These are phyloP conservation scores for Suillus paluster DNA, from an alignment of 768 basidiomycete species.

Conservation along the genomic window DNA sequence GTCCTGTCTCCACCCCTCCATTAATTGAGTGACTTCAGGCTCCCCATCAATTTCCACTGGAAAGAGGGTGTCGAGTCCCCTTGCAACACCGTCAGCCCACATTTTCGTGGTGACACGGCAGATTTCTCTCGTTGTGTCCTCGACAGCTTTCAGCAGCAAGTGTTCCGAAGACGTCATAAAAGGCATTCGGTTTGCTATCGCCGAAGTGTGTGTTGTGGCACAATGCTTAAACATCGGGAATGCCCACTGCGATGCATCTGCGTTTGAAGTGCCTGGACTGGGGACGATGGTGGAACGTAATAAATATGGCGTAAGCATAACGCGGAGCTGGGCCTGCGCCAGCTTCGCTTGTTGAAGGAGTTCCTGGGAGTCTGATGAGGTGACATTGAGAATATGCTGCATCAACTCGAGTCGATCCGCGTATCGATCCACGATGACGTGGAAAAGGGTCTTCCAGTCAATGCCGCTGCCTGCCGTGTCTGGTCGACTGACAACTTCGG, in stretches of 20 bases:
- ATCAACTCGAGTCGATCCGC: slow-evolving; percentile 34
- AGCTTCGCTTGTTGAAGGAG: slow-evolving; percentile 15
- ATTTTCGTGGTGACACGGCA: slow-evolving; percentile 22
- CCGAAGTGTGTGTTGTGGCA: slow-evolving; percentile 14
- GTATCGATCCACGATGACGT: slow-evolving; percentile 35
- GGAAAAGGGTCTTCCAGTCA: slow-evolving; percentile 39
- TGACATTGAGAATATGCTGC: slow-evolving; percentile 23
- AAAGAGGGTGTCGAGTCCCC: slow-evolving; percentile 14
- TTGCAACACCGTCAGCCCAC: slow-evolving; percentile 21
- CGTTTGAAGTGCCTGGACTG: not conserved
- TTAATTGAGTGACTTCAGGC: slow-evolving; percentile 4
- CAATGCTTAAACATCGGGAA: slow-evolving; percentile 13
- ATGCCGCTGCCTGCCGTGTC: slow-evolving; percentile 27
- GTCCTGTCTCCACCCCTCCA: slow-evolving; percentile 13
- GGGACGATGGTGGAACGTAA: slow-evolving; percentile 13
- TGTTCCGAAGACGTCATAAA: slow-evolving; percentile 16
- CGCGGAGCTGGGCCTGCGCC: slow-evolving; percentile 27
- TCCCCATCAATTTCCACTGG: not conserved
- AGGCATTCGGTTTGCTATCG: not conserved
- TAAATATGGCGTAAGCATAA: slow-evolving; percentile 35
- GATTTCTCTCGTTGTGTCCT: slow-evolving; percentile 20
- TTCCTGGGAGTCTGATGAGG: slow-evolving; percentile 8
- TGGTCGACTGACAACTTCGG: slow-evolving; percentile 15
- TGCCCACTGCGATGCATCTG: slow-evolving; percentile 10
- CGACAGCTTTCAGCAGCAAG: slow-evolving; percentile 14